Evolutionary conservation across 208 protist species (phyloP).

Genomic region (Leishmania mexicana): DNA sequence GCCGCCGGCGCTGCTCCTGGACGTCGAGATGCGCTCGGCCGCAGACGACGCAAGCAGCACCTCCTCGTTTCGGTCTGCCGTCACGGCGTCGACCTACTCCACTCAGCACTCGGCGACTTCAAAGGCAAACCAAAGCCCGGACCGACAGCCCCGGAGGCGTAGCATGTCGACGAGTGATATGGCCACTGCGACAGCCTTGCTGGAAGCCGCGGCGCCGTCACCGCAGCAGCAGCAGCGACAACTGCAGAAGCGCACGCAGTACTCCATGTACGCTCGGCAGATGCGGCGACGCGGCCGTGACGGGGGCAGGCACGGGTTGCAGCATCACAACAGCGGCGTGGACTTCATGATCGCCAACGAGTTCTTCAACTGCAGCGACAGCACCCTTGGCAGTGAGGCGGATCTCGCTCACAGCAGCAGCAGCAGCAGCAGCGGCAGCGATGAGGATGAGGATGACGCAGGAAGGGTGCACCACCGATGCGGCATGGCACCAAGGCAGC

Average conservation of each 20-base stretch:
- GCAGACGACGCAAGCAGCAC: not conserved
- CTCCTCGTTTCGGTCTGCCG: not conserved
- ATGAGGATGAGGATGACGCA: not conserved
- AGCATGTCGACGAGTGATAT: not conserved
- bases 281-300: slow-evolving; percentile 10
- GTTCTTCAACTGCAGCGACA: slow-evolving; percentile 23
- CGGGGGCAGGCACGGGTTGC: not conserved
- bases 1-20: not conserved
- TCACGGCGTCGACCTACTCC: slow-evolving; percentile 2
- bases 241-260: slow-evolving; percentile 24
- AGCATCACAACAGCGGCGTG: slow-evolving; percentile 11
- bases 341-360: slow-evolving; percentile 26
- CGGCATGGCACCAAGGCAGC: not conserved
- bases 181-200: not conserved
- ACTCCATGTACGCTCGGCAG: slow-evolving; percentile 26
- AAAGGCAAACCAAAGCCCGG: not conserved
- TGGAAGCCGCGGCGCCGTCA: not conserved
- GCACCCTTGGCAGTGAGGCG: not conserved
- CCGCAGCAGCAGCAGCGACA: not conserved
- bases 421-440: not conserved
- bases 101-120: not conserved
- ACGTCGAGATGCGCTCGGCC: not conserved
- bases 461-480: not conserved
- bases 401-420: not conserved
- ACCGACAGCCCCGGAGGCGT: not conserved